Base-by-base conservation (phyloP, 176 grass and related monocot species). In the Paspalum notatum region DNA sequence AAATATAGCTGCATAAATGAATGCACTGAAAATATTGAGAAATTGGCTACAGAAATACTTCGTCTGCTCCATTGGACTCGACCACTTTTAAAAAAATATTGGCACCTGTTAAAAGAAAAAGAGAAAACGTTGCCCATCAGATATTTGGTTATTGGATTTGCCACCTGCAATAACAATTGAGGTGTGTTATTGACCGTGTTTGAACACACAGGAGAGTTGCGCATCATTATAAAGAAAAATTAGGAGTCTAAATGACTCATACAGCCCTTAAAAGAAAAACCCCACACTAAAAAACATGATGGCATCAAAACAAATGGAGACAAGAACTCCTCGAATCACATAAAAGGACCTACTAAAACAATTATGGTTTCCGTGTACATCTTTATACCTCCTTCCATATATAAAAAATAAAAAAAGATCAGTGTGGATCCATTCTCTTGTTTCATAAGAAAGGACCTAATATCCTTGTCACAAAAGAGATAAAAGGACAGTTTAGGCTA, bases 101-200 rank as follows among this genome's bases (percentile, higher is more conserved):
- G 47, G 6, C 15, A 60, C 11, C 21, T 11, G 1, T 26, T 60
- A 2, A 25, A 32, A 32, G n/a, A 57, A 60, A 60, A 60, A 60
- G 21, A 26, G 57, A 64, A 72, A 84, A 74, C 61, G 45, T 8
- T 52, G 10, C n/a, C 50, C 24, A 39, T 15, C 37, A 94, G 94
- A 97, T 97, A 98, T 98, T 95, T 98, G 24, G 92, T 91, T 73
- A 98, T 91, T 50, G 92, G 96, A 85, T 98, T 98, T 71, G 93
- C 96, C 79, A 95, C 92, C 92, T 95, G 86, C 81, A 91, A 82
- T 7, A 68, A 76, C 82, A 24, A 15, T 43, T 17, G 22, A 62
- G 32, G 32, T 12, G 2, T 21, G 72, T 69, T 82, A 77, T 74
- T 12, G 22, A 66, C 14, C 17, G 8, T 26, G 16, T 15, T 70